Evolutionary conservation across 495 filamentous ascomycete genomes (phyloP).

Genomic region (Podospora australis): DNA sequence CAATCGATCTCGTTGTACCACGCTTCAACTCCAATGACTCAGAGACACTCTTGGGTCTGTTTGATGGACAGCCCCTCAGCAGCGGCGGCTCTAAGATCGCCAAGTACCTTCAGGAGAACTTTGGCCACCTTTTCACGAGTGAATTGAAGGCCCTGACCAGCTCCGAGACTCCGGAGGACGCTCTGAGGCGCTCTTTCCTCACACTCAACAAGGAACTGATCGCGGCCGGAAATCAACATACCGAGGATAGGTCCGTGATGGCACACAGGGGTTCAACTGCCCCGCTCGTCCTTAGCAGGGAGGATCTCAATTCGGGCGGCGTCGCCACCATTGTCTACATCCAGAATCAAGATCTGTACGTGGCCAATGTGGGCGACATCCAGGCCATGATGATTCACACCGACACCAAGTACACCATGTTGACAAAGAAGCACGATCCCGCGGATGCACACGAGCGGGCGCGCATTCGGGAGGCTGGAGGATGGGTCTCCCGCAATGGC

Average conservation of each 20-base stretch:
- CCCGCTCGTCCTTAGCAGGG: slow-evolving; percentile 66
- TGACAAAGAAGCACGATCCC: slow-evolving; percentile 90
- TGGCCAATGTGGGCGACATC: slow-evolving; percentile 91
- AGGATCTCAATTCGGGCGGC: slow-evolving; percentile 81
- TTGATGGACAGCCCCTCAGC: slow-evolving; percentile 82
- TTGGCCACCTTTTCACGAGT: slow-evolving; percentile 71
- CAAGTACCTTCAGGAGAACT: slow-evolving; percentile 93
- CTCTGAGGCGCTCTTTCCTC: slow-evolving; percentile 79
- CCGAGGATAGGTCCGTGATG: slow-evolving; percentile 59
- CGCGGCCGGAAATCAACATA: slow-evolving; percentile 71
- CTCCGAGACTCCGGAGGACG: slow-evolving; percentile 71
- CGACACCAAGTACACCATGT: slow-evolving; percentile 67
- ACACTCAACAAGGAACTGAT: slow-evolving; percentile 91
- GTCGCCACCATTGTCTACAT: slow-evolving; percentile 91
- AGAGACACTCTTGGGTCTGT: slow-evolving; percentile 86
- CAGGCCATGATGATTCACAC: slow-evolving; percentile 90
- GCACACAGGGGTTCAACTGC: slow-evolving; percentile 64
- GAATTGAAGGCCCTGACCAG: slow-evolving; percentile 66
- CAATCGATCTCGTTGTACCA: slow-evolving; percentile 95
- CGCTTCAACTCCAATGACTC: slow-evolving; percentile 85
- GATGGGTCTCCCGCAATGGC: slow-evolving; percentile 89
- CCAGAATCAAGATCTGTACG: slow-evolving; percentile 80
- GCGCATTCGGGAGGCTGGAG: slow-evolving; percentile 88
- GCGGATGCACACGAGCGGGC: slow-evolving; percentile 75
- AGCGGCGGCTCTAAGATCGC: slow-evolving; percentile 89